A percentile compares a stretch with the other conserved stretches of the same genome.
These are phyloP conservation scores for Nitzschia sp. DNA, from an alignment of 108 stramenopile species.

Conservation along the genomic window DNA sequence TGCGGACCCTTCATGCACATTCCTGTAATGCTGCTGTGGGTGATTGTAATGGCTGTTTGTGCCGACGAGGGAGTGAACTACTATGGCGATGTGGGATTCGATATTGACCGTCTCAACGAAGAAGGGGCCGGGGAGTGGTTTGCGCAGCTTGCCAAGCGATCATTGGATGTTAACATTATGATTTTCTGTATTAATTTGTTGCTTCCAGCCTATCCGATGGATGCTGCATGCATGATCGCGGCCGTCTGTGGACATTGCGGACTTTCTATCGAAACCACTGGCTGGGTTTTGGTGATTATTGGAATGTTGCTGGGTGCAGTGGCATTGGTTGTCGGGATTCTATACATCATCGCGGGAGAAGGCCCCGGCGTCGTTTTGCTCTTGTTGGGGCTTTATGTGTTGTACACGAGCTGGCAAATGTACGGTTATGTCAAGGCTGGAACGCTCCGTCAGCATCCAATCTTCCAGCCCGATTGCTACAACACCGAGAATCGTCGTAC, in stretches of 20 bases:
- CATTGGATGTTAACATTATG: conserved; percentile 23
- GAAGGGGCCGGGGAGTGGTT: conserved; percentile 13
- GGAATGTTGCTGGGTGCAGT: conserved; percentile 12
- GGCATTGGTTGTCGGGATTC: conserved; percentile 3
- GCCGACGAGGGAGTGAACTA: conserved; percentile 10
- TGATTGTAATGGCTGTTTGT: conserved; percentile 9
- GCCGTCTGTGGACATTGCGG: conserved; percentile 16
- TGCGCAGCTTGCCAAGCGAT: conserved; percentile 23
- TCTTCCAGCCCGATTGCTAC: conserved; percentile 22
- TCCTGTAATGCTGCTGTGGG: conserved; percentile 16
- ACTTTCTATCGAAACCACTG: conserved; percentile 8
- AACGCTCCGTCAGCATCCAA: conserved; percentile 5
- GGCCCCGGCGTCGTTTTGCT: conserved; percentile 18
- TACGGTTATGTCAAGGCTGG: conserved; percentile 4
- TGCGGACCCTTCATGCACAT: conserved; percentile 20
- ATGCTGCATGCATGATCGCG: conserved; percentile 27
- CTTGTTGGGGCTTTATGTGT: conserved; percentile 12
- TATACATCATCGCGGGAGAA: conserved; percentile 2
- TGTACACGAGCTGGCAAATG: conserved; percentile 17
- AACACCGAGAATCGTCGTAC: not conserved
- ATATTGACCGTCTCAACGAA: conserved; percentile 3
- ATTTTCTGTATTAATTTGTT: conserved; percentile 23
- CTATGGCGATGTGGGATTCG: not conserved
- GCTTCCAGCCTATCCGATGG: conserved; percentile 22
- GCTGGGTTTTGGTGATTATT: conserved; percentile 12